A percentile compares a stretch with the other conserved stretches of the same genome.
Evolutionary conservation across 352 stramenopile species (phyloP).

Genomic region (Phytophthora vignae): DNA sequence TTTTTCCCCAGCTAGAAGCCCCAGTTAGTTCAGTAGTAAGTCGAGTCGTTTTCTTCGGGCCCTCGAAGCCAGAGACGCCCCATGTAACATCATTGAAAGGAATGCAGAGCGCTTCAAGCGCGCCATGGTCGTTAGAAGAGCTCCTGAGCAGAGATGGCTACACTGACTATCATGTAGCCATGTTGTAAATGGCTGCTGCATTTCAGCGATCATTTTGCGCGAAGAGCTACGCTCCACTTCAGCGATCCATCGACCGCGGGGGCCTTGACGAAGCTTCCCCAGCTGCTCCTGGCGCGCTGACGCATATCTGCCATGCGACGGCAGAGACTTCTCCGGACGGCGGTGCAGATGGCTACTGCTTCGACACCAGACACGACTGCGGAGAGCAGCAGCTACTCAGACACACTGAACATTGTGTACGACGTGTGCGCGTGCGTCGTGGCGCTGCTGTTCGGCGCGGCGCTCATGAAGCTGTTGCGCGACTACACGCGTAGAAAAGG

Average conservation of each 20-base stretch:
- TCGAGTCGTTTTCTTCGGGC: conserved; percentile 9
- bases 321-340: conserved; percentile 27
- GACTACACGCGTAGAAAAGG: conserved; percentile 59
- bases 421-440: conserved; percentile 55
- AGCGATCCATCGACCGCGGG: too few species aligned
- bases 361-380: neutral
- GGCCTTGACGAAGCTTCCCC: neutral
- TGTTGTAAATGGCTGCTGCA: neutral
- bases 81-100: conserved; percentile 14
- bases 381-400: conserved; percentile 9
- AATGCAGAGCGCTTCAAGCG: neutral
- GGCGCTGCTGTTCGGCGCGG: conserved; percentile 48
- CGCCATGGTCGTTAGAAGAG: too few species aligned
- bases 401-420: conserved; percentile 38
- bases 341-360: conserved; percentile 25
- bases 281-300: conserved; percentile 3
- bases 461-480: conserved; percentile 55
- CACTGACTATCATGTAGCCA: conserved; percentile 13
- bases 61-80: conserved; percentile 21
- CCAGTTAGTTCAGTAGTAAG: conserved; percentile 26
- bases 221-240: neutral
- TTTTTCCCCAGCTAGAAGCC: neutral
- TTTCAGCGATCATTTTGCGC: neutral
- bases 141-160: neutral
- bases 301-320: conserved; percentile 26